phyloP scores from a whole-genome alignment of 768 basidiomycete species.

The Suillus alpinus region DNA sequence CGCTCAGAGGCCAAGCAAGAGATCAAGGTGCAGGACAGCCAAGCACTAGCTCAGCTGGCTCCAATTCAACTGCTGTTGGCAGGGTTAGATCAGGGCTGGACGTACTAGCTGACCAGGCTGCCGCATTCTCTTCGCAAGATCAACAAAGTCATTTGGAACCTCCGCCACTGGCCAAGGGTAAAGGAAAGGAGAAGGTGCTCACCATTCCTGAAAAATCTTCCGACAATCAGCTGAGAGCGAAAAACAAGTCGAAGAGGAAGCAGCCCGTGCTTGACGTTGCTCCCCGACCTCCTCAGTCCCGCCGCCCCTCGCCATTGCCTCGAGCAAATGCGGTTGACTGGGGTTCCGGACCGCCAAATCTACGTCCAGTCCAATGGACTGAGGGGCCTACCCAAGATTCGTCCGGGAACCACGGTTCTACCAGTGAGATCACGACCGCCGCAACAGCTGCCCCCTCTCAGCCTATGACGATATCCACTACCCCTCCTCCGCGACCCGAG shows the following conservation, averaged over 20 bases:
- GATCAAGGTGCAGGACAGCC: not conserved
- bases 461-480: not conserved
- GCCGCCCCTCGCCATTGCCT: not conserved
- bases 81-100: conserved; percentile 57
- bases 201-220: not conserved
- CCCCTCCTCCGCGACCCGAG: not conserved
- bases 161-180: conserved; percentile 13
- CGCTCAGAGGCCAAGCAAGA: conserved; percentile 3
- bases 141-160: conserved; percentile 7
- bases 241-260: not conserved
- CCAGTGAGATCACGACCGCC: not conserved
- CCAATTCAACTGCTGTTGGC: conserved; percentile 8
- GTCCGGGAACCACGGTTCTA: not conserved
- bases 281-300: not conserved
- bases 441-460: not conserved
- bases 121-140: conserved; percentile 44
- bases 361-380: not conserved
- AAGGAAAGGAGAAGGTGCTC: conserved; percentile 18
- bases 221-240: not conserved
- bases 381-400: not conserved
- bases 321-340: not conserved
- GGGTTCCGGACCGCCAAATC: not conserved
- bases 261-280: not conserved
- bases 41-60: not conserved
- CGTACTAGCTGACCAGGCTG: conserved; percentile 73